A percentile compares a stretch with the other conserved stretches of the same genome.
phyloP scores from a whole-genome alignment of 2,329 filamentous ascomycete species.

The Sphaceloma murrayae region DNA sequence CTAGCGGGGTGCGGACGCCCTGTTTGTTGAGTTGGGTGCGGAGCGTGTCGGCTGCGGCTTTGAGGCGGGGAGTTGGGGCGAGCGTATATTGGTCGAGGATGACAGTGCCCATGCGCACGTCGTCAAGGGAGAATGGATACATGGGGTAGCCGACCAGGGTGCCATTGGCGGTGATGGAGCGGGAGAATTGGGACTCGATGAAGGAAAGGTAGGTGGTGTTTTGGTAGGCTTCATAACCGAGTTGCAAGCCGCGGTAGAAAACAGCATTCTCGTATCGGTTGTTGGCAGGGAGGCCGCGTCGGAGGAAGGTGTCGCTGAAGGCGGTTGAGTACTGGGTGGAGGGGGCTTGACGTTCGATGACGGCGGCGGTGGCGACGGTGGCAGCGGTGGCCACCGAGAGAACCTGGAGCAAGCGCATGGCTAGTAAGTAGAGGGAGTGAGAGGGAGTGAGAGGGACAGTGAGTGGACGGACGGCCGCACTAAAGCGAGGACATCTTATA shows the following conservation, averaged over 20 bases:
- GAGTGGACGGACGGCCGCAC: no score
- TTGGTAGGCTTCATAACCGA: not conserved
- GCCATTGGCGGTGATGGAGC: constrained; percentile 63
- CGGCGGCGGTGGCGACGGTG: constrained; percentile 3
- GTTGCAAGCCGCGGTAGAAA: constrained; percentile 6
- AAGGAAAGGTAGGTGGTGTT: constrained; percentile 2
- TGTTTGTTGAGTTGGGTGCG: constrained; percentile 70
- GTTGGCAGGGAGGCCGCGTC: constrained; percentile 12
- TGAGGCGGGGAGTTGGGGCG: constrained; percentile 44
- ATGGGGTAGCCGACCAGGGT: constrained; percentile 77
- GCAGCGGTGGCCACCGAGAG: constrained; percentile 14
- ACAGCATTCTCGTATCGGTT: constrained; percentile 8
- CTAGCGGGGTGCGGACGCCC: constrained; percentile 23
- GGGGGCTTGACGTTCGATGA: constrained; percentile 7
- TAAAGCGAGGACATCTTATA: not conserved
- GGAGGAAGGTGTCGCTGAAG: constrained; percentile 5
- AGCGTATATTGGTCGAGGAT: constrained; percentile 71
- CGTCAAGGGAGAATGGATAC: constrained; percentile 75
- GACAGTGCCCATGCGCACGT: constrained; percentile 68
- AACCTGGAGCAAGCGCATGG: constrained; percentile 3
- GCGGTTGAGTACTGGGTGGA: constrained; percentile 5
- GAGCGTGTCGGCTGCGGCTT: constrained; percentile 62
- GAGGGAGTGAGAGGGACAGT: no score
- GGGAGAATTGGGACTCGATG: constrained; percentile 9
- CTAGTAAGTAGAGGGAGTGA: not conserved